These are phyloP conservation scores for Cercis canadensis DNA, from an alignment of 306 rosid genomes.

Conservation along the genomic window DNA sequence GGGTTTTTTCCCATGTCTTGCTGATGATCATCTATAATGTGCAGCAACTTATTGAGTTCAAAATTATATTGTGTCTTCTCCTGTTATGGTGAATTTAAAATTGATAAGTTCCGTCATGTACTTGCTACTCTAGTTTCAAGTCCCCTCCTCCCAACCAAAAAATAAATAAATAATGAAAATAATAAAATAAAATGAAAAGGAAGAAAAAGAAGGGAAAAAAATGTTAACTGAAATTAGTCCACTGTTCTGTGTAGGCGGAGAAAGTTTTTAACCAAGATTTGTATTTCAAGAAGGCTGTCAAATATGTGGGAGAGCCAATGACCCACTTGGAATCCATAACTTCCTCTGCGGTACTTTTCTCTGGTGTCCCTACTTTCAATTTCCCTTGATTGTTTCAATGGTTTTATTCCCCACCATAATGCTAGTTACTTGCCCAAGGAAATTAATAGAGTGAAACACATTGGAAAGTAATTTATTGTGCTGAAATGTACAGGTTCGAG, in stretches of 20 bases:
- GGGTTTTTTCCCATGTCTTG: background rate
- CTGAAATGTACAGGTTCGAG: slow-evolving; percentile 72
- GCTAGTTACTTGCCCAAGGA: slow-evolving; percentile 17
- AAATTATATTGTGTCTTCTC: no score
- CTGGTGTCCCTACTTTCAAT: background rate
- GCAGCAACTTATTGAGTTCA: no score
- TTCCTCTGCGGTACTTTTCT: slow-evolving; percentile 79
- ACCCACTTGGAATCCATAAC: slow-evolving; percentile 95
- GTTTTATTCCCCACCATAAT: background rate
- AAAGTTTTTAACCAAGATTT: slow-evolving; percentile 91
- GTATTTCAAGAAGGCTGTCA: slow-evolving; percentile 84
- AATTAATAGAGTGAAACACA: slow-evolving; percentile 11
- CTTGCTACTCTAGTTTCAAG: no score
- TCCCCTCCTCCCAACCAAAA: no score
- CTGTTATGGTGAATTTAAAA: no score
- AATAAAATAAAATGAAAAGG: no score
- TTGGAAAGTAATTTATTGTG: slow-evolving; percentile 27
- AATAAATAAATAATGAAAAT: no score
- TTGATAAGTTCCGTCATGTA: no score
- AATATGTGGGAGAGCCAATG: slow-evolving; percentile 93
- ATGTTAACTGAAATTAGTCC: slow-evolving; percentile 21
- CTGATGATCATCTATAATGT: slow-evolving; percentile 1
- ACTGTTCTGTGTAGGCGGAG: slow-evolving; percentile 71
- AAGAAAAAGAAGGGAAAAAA: background rate
- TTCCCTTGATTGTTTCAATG: background rate